Evolutionary conservation across 768 basidiomycete genomes (phyloP), one percentile per base, ranked within the genome.

Genomic region (Paxillus involutus): DNA sequence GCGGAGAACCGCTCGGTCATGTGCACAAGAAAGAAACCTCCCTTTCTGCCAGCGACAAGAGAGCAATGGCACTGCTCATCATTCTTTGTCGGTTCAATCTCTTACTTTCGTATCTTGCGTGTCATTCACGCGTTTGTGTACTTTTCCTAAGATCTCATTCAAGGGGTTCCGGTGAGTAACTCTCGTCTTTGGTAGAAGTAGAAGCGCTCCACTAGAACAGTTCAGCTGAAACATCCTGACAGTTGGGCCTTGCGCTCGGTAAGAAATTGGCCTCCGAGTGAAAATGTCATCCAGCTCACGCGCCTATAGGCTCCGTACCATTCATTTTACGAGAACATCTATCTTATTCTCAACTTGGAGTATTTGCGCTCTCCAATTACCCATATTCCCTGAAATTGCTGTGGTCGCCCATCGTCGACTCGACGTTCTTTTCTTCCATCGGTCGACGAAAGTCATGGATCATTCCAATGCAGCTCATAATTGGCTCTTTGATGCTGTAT

Each of bases 361-460:
- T 94, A 9, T 98, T 99, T 74, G 89, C 94, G 40, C 78, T 99
- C 26, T 88, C 92, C 45, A 89, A 86, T 64, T 96, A 95, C 72
- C 94, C 94, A 5, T 99, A 98, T 75, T 97, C 94, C 19, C 83
- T 99, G 64, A 99, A 99, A 74, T 72, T 99, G 56, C 71, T 98
- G 59, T 98, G 96, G 95, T 96, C 94, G 7, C 97, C 97, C 48
- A 88, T 99, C 57, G 93, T 99, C 51, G 97, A 99, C 66, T 91
- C 96, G 2, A 76, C 89, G 59, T 99, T 89, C 71, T 77, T 88
- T 63, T 74, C 83, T 36, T 86, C 83, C 40, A 60, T 95, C 57
- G 97, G 97, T n/a, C 86, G 97, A 47, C 80, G 97, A 59, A 99
- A 98, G 72, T 94, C 92, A 57, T 99, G 97, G 97, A 98, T 99